Evolutionary conservation across 2,329 filamentous ascomycete species (phyloP), one percentile per base, ranked within the genome.

Genomic region (Penicillium nordicum): DNA sequence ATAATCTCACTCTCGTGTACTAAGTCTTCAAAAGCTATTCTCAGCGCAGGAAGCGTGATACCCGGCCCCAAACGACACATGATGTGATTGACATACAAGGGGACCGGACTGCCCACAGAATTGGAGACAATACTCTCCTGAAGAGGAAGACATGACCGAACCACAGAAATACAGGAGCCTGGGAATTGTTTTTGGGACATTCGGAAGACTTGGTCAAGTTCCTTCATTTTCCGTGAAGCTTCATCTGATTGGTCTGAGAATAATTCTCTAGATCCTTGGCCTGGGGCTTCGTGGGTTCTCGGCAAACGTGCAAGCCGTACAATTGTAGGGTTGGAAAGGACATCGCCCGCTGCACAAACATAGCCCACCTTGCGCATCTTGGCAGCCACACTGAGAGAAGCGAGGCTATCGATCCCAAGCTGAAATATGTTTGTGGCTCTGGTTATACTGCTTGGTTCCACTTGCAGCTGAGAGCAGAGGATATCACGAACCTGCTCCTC

Each of bases 71-170:
- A 23, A 8, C 50, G 50, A 21, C 50, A 53, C 50, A 47, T 53
- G 32, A 53, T 53, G 21, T 53, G 50, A 47, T 53, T 53, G 23
- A 53, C 50, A 30, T 53, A 53, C n/a, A 53, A 41, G 11, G 50
- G 50, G 7, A 11, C 40, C 1, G 25, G 5, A 16, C 36, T 53
- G 3, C 50, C 50, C 9, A 53, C 18, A 2, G 50, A 53, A 21
- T 37, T 53, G 11, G 50, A 53, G 12, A 53, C 50, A 40, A 53
- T 29, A 9, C 50, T 53, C 18, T 53, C 50, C n/a, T 53, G 50
- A 9, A 53, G 34, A 41, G 50, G 50, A 25, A 53, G 34, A 18
- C 50, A 53, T 40, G 50, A 43, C 25, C 43, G 25, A 23, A 53
- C n/a, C 2, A 45, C 50, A 40, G 50, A 46, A 29, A 53, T 53